Base-by-base conservation (phyloP, 2,329 filamentous ascomycete genomes). In the Orbilia ellipsospora region DNA sequence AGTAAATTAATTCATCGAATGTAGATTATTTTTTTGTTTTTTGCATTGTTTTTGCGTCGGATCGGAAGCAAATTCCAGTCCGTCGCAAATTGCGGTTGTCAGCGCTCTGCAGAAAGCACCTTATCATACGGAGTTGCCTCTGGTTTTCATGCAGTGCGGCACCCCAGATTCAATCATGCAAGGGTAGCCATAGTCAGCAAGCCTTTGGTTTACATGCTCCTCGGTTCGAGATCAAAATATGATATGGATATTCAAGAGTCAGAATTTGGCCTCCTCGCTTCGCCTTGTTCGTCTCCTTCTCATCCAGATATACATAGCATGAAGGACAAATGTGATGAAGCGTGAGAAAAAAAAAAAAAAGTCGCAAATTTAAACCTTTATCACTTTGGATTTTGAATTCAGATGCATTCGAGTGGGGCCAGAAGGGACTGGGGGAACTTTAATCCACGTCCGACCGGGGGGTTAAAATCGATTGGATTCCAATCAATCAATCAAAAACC, bases 101-200 rank as follows among this genome's bases (percentile, higher is more conserved):
- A 56, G 18, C 50, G 16, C n/a, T n/a, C n/a, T 31, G 26, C 26
- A 42, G 40, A 56, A 10, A 48, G 15, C 40, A 48, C 48, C 36
- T 23, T 26, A 23, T 59, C 48, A n/a, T 52, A 18, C 18, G 16
- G 16, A n/a, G 42, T 44, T 26, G 23, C 15, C 16, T 40, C 40
- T 57, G 36, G n/a, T 66, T 56, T 7, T 16, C 50, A 74, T 68
- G 70, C 54, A 74, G 57, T 74, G 70, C 70, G 70, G 70, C 70
- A 68, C 28, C 51, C 57, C 31, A 44, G 28, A 57, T 48, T 55
- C 42, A 51, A 63, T 57, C 44, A 68, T 74, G 70, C 70, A 74
- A 74, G 70, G 70, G 70, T 74, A 59, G 16, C 63, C 51, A 67
- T 26, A 26, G 63, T 67, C 54, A 67, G 63, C 63, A 67, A 48